A percentile compares a stretch with the other conserved stretches of the same genome.
phyloP scores from a whole-genome alignment of 208 protist genomes.

The Trypanosoma avium region DNA sequence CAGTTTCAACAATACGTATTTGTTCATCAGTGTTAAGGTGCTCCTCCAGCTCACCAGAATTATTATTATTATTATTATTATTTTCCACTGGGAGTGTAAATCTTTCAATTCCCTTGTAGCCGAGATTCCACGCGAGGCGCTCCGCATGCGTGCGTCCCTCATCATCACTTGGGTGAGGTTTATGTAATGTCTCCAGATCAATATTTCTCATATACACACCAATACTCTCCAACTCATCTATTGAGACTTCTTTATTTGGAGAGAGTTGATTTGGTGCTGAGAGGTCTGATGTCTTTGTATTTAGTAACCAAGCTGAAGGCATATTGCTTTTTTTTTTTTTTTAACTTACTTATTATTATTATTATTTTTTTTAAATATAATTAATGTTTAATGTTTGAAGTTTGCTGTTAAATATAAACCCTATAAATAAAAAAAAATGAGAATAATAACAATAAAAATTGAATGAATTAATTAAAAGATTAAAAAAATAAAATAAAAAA shows the following conservation, averaged over 20 bases:
- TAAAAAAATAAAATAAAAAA: no score
- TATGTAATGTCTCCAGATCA: slow-evolving; percentile 15
- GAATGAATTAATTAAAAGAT: no score
- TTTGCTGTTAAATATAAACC: no score
- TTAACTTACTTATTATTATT: not conserved
- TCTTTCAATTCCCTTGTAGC: slow-evolving; percentile 16
- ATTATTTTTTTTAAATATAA: not conserved
- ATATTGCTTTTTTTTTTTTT: slow-evolving; percentile 4
- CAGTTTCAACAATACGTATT: slow-evolving; percentile 26
- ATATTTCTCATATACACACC: slow-evolving; percentile 21
- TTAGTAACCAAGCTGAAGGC: slow-evolving; percentile 14
- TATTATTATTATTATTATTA: no score
- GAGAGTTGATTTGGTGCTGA: slow-evolving; percentile 9
- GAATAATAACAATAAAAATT: no score
- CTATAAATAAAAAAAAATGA: no score
- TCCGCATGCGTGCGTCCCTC: slow-evolving; percentile 17
- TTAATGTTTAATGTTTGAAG: not conserved
- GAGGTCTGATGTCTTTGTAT: slow-evolving; percentile 15
- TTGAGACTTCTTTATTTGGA: slow-evolving; percentile 8
- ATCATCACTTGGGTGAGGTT: slow-evolving; percentile 18
- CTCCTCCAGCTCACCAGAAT: slow-evolving; percentile 13
- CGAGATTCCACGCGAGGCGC: slow-evolving; percentile 25
- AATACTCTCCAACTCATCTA: slow-evolving; percentile 12
- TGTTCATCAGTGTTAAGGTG: slow-evolving; percentile 33
- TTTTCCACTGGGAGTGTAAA: slow-evolving; percentile 4